Evolutionary conservation across 176 grass and related monocot species (phyloP).

Genomic region (Echinochloa phyllopogon): DNA sequence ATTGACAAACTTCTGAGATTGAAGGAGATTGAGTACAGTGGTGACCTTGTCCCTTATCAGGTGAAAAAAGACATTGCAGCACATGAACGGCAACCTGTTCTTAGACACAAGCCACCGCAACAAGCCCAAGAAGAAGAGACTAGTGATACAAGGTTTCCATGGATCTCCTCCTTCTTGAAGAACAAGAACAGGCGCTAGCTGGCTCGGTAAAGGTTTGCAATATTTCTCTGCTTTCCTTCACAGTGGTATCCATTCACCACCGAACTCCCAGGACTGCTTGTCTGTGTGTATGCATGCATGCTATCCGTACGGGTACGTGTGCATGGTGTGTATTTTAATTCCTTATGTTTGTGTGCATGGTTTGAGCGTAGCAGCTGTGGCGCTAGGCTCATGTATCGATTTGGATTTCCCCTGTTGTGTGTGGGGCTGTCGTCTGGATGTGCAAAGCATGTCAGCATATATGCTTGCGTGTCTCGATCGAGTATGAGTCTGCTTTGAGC

Average conservation of each 20-base stretch:
- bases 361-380: no score
- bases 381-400: no score
- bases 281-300: no score
- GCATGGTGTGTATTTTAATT: no score
- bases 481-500: background rate
- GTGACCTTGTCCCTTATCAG: background rate
- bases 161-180: background rate
- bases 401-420: no score
- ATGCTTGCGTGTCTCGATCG: background rate
- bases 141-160: background rate
- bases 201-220: background rate
- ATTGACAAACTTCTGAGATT: background rate
- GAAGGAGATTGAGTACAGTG: background rate
- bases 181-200: background rate
- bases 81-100: background rate
- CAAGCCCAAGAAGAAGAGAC: constrained; percentile 1
- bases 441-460: no score
- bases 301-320: no score
- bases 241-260: no score
- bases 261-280: no score
- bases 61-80: background rate
- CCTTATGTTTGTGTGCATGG: no score
- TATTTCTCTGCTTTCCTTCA: background rate
- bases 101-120: background rate
- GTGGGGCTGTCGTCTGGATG: no score